Evolutionary conservation across 768 basidiomycete genomes (phyloP).

Genomic region (Phanerochaete carnosa): DNA sequence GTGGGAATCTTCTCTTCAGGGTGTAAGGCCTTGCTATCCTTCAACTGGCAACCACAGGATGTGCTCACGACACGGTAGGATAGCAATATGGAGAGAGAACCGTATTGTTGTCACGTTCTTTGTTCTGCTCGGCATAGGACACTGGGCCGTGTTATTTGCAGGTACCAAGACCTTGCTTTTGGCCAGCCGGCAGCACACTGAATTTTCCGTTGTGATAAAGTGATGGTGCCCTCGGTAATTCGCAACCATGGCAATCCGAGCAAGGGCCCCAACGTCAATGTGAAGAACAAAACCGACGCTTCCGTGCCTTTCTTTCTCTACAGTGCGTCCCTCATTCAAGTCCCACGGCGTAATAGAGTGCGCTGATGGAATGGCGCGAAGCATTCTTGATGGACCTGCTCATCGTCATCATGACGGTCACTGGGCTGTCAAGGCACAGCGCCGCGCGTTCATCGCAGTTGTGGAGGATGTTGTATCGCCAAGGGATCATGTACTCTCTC

Average conservation of each 20-base stretch:
- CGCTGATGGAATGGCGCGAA: not conserved
- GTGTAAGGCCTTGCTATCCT: not conserved
- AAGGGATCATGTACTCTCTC: not conserved
- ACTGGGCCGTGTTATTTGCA: not conserved
- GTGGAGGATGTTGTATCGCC: not conserved
- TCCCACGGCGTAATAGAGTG: no score
- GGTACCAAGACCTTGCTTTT: not conserved
- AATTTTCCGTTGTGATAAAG: not conserved
- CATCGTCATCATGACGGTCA: not conserved
- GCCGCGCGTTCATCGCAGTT: not conserved
- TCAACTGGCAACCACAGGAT: not conserved
- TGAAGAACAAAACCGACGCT: not conserved
- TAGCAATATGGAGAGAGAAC: not conserved
- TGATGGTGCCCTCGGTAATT: not conserved
- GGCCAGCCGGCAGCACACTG: not conserved
- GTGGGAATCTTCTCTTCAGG: slow-evolving; percentile 1
- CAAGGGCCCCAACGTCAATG: not conserved
- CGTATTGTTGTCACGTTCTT: not conserved
- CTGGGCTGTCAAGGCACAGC: not conserved
- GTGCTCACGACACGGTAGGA: not conserved
- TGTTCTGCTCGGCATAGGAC: not conserved
- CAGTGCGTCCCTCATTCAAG: not conserved
- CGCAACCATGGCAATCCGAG: not conserved
- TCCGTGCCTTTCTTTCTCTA: not conserved
- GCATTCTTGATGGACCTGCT: not conserved